Percentiles rank a stretch among this genome's conserved stretches.
phyloP scores from a whole-genome alignment of 2,329 filamentous ascomycete species.

The Fusarium xyrophilum region DNA sequence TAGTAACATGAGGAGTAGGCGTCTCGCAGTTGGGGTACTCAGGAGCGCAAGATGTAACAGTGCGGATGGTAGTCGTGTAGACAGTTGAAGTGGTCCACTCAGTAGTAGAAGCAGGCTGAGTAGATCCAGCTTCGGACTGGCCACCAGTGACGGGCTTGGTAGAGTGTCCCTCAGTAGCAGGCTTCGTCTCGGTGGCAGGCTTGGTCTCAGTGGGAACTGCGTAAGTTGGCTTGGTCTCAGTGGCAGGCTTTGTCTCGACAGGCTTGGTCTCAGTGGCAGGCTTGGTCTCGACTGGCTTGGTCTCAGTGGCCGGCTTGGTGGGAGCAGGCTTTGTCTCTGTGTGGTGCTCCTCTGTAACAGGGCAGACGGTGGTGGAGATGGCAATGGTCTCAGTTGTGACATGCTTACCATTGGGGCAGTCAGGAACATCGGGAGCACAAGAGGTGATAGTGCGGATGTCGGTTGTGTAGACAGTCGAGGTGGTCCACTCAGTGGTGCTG shows the following conservation, averaged over 20 bases:
- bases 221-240: not conserved
- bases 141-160: not conserved
- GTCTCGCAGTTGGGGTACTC: constrained; percentile 10
- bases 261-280: not conserved
- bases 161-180: too few relatives aligned
- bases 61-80: constrained; percentile 27
- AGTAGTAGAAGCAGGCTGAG: constrained; percentile 24
- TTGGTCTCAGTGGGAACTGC: not conserved
- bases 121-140: too few relatives aligned
- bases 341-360: not conserved
- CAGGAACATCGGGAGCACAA: not conserved
- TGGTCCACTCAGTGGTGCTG: not conserved
- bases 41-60: constrained; percentile 25
- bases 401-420: not conserved
- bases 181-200: constrained; percentile 12
- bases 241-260: not conserved
- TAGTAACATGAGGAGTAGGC: constrained; percentile 18
- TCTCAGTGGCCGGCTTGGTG: not conserved
- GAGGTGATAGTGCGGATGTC: not conserved
- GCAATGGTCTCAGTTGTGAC: not conserved
- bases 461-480: constrained; percentile 4
- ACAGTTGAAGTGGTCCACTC: constrained; percentile 28
- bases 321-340: not conserved
- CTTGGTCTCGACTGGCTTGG: not conserved
- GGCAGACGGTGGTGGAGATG: not conserved